Evolutionary conservation across 176 grass and related monocot species (phyloP), one percentile per base, ranked within the genome.

Genomic region (Pontederia crassipes): DNA sequence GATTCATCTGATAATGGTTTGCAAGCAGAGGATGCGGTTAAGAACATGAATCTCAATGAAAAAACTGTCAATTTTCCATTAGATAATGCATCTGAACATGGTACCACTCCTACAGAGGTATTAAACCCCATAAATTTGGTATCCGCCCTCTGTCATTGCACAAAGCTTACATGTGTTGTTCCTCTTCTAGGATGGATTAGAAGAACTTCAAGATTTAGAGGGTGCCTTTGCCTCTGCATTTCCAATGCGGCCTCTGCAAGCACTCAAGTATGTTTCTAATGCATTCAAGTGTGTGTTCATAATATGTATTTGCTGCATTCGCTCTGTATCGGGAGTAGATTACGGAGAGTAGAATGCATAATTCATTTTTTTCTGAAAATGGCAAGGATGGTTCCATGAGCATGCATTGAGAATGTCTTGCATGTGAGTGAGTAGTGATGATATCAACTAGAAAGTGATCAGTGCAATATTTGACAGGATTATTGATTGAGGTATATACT

Each of bases 171-270:
- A 48, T 16, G 54, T 73, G 61, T 57, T 35, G 72, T 64, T 10
- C 52, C 56, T 54, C 50, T 27, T 59, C 35, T 74, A 98, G 93
- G 81, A 81, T 61, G 87, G 69, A 51, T 62, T 85, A 73, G 81
- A 85, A 80, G 84, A 97, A 74, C 74, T 81, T 0, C 81, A 86
- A 72, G 88, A 86, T 60, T 78, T 89, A 70, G 75, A 83, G 65
- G 71, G 72, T 76, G 73, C 80, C 55, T 78, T 98, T 46, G 61
- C 77, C 48, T 85, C 93, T 55, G 83, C 82, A 32, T 98, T 98
- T 79, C 67, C 82, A 71, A 85, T 70, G 64, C 72, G 18, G 12
- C 84, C 87, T 77, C 87, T 98, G 56, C 74, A 98, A 70, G 93
- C 87, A 72, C 79, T 98, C 49, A 92, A 92, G 93, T 98, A 81